Percentiles rank a stretch among this genome's conserved stretches.
Evolutionary conservation across 495 filamentous ascomycete species (phyloP).

Genomic region (Xylaria flabelliformis): DNA sequence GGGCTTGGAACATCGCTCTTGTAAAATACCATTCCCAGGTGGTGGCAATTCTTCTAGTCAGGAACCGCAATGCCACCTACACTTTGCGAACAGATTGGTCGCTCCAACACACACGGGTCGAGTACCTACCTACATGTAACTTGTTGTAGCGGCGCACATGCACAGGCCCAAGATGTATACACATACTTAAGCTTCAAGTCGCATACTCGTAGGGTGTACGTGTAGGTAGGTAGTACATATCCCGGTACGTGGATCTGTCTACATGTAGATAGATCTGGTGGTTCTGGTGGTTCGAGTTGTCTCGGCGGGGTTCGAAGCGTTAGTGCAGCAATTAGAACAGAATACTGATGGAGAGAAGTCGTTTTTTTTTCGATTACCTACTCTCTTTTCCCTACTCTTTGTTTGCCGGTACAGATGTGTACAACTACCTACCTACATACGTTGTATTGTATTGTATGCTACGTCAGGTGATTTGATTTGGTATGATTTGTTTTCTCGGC

Average conservation of each 20-base stretch:
- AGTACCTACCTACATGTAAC: too few relatives aligned
- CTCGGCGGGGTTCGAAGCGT: neutral
- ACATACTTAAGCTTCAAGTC: too few relatives aligned
- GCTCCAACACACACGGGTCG: too few relatives aligned
- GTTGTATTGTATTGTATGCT: neutral
- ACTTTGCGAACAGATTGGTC: too few relatives aligned
- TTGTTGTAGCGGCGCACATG: too few relatives aligned
- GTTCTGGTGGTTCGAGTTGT: neutral
- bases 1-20: neutral
- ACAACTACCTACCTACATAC: too few relatives aligned
- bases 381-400: neutral
- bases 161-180: too few relatives aligned
- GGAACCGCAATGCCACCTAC: neutral
- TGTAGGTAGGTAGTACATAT: too few relatives aligned
- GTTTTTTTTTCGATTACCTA: neutral
- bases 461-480: slow-evolving; percentile 5
- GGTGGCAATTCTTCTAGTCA: neutral
- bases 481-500: neutral
- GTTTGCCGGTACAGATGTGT: neutral
- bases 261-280: neutral
- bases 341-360: neutral
- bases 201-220: too few relatives aligned
- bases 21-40: neutral
- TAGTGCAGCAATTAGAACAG: neutral
- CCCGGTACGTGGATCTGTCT: neutral